Percentiles rank a stretch among this genome's conserved stretches.
Conservation (phyloP, 73 alveolate genomes). For the Diophrys sp. region DNA sequence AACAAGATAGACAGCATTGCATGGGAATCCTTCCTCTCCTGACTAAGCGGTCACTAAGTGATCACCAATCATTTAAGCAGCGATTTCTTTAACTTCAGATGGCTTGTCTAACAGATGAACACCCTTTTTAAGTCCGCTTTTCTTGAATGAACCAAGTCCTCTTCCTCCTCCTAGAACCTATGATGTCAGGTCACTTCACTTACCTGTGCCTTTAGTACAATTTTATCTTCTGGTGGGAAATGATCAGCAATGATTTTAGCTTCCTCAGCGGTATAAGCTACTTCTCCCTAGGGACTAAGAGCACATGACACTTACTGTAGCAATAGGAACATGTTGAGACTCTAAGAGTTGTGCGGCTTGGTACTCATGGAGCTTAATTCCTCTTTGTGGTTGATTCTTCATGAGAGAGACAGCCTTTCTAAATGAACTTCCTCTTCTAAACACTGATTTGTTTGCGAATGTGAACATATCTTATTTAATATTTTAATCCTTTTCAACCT, state of each 20-base stretch:
- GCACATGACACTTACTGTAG: not conserved
- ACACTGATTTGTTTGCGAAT: not conserved
- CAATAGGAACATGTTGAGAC: slow-evolving; percentile 26
- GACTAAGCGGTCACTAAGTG: slow-evolving; percentile 55
- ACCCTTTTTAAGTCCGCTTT: slow-evolving; percentile 64
- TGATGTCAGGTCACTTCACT: slow-evolving; percentile 48
- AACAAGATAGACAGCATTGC: slow-evolving; percentile 47
- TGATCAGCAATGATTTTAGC: slow-evolving; percentile 29
- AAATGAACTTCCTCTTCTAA: not conserved
- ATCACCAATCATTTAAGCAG: slow-evolving; percentile 50
- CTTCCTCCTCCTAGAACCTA: slow-evolving; percentile 75
- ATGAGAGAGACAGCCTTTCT: not conserved
- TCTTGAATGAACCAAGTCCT: slow-evolving; percentile 70
- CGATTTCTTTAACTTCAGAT: slow-evolving; percentile 43
- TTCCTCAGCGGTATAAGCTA: slow-evolving; percentile 34
- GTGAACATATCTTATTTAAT: not conserved
- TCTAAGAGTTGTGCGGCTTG: slow-evolving; percentile 25
- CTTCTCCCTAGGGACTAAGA: slow-evolving; percentile 17
- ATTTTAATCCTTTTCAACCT: not conserved
- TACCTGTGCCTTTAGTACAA: slow-evolving; percentile 5
- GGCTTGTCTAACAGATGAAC: slow-evolving; percentile 68
- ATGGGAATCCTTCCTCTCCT: slow-evolving; percentile 53
- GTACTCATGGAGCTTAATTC: slow-evolving; percentile 44
- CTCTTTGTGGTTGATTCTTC: not conserved
- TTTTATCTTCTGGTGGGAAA: slow-evolving; percentile 34